Evolutionary conservation across 73 alveolate genomes (phyloP).

Genomic region (Paramecium biaurelia): DNA sequence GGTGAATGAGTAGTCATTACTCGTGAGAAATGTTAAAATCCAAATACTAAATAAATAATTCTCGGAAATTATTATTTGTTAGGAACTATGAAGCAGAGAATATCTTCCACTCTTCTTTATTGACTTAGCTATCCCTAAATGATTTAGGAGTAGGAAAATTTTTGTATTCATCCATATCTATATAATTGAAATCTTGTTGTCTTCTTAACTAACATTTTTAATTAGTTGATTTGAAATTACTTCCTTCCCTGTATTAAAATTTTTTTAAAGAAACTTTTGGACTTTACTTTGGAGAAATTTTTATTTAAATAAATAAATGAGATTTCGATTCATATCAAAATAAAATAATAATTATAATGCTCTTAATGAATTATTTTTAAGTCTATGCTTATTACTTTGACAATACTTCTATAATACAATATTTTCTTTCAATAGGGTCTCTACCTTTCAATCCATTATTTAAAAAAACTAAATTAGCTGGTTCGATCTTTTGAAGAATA

Average conservation of each 20-base stretch:
- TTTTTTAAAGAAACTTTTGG: neutral
- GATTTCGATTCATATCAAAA: neutral
- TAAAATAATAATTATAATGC: neutral
- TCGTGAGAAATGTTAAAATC: neutral
- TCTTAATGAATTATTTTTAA: neutral
- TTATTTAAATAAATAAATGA: neutral
- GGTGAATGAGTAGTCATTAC: neutral
- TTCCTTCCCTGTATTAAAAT: neutral
- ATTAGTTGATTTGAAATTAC: neutral
- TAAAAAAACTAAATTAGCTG: too few relatives aligned
- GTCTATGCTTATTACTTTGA: neutral
- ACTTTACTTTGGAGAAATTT: neutral
- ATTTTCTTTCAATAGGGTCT: too few relatives aligned
- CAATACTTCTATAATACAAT: too few relatives aligned
- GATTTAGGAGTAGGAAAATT: neutral
- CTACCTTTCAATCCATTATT: too few relatives aligned
- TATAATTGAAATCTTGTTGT: neutral
- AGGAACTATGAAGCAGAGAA: neutral
- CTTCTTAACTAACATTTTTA: neutral
- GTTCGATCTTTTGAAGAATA: too few relatives aligned
- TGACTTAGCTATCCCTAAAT: neutral
- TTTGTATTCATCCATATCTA: conserved; percentile 1
- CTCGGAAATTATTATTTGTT: neutral
- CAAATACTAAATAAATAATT: neutral
- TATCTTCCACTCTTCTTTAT: neutral